These are phyloP conservation scores for Boehmeria nivea DNA, from an alignment of 306 rosid species.

Conservation along the genomic window DNA sequence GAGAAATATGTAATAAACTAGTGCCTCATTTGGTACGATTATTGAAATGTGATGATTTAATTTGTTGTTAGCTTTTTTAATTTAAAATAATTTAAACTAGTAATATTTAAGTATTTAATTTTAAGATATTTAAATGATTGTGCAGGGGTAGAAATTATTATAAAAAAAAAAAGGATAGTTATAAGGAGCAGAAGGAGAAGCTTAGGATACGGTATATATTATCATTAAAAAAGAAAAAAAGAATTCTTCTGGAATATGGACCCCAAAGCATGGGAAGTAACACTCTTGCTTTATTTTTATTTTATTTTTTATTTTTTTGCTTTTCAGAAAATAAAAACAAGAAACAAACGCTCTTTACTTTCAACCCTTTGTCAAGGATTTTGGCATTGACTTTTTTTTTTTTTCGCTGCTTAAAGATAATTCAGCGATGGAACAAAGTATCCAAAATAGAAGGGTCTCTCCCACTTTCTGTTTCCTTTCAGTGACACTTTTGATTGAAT, in stretches of 20 bases:
- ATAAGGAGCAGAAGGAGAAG: too few species aligned
- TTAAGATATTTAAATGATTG: too few species aligned
- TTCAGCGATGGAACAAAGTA: constrained; percentile 27
- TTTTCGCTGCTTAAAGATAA: constrained; percentile 26
- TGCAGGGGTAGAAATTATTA: too few species aligned
- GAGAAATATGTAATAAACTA: too few species aligned
- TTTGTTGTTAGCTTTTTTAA: too few species aligned
- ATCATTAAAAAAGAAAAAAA: not conserved
- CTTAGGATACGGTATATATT: too few species aligned
- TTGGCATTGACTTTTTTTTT: constrained; percentile 26
- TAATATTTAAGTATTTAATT: too few species aligned
- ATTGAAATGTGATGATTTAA: too few species aligned
- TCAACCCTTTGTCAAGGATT: constrained; percentile 19
- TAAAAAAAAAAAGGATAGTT: too few species aligned
- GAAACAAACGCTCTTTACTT: not conserved
- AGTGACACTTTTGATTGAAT: not conserved
- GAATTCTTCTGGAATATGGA: constrained; percentile 5
- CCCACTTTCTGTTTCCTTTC: constrained; percentile 14
- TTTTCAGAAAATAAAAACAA: not conserved
- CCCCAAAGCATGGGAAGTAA: constrained; percentile 24
- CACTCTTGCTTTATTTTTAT: not conserved
- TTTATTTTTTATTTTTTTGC: too few species aligned
- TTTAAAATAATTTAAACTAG: too few species aligned
- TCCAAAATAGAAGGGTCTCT: constrained; percentile 17
- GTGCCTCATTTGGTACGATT: too few species aligned